A percentile compares a stretch with the other conserved stretches of the same genome.
phyloP scores from a whole-genome alignment of 768 basidiomycete genomes.

The Mycena galericulata region DNA sequence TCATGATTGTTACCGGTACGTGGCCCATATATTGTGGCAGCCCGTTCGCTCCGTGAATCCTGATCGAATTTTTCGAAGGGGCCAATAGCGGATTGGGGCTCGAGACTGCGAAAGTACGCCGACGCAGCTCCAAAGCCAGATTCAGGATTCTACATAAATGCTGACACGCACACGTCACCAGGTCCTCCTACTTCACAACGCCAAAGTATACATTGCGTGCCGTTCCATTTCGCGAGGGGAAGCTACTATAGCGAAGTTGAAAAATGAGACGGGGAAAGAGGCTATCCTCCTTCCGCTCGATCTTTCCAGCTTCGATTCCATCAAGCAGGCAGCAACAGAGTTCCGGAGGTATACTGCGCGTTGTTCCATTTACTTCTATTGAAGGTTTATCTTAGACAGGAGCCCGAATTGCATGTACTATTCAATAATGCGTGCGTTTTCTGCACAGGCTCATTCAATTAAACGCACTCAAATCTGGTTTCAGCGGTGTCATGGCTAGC shows the following conservation, averaged over 20 bases:
- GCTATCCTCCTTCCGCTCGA: conserved; percentile 9
- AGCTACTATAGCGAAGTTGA: background rate
- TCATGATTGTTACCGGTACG: conserved; percentile 1
- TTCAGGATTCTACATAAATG: too few relatives aligned
- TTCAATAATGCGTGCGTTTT: conserved; percentile 16
- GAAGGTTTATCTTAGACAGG: background rate
- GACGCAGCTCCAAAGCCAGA: too few relatives aligned
- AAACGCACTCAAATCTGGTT: background rate
- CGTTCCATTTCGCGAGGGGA: background rate
- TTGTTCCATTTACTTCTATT: background rate
- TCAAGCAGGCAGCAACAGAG: conserved; percentile 13
- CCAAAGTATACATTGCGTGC: conserved; percentile 9
- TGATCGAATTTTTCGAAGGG: background rate
- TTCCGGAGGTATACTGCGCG: background rate
- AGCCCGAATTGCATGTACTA: background rate
- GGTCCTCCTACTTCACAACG: conserved; percentile 10
- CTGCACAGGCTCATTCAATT: background rate
- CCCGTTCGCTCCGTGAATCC: too few relatives aligned
- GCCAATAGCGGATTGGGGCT: background rate
- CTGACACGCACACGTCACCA: background rate
- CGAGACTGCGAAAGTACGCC: conserved; percentile 3
- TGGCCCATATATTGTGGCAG: too few relatives aligned
- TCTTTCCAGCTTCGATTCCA: conserved; percentile 13
- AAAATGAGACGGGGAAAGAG: background rate
- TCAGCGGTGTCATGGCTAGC: conserved; percentile 14